A percentile compares a stretch with the other conserved stretches of the same genome.
These are phyloP conservation scores for Rhynchosporium graminicola DNA, from an alignment of 2,329 filamentous ascomycete species.

Conservation along the genomic window DNA sequence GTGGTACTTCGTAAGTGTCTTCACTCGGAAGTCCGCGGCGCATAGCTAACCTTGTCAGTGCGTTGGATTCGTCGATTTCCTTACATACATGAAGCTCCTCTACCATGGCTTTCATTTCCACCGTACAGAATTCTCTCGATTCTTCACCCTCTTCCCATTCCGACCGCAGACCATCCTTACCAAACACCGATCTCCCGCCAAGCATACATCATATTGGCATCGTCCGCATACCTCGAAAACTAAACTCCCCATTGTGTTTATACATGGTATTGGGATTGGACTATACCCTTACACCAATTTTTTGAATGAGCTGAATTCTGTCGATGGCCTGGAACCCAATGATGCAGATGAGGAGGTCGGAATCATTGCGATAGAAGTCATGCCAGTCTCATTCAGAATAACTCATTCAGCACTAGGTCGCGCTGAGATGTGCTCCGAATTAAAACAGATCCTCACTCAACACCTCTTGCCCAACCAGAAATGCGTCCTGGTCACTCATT, in stretches of 20 bases:
- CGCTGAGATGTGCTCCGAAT: slow-evolving; percentile 52
- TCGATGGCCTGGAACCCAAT: slow-evolving; percentile 35
- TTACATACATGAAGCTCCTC: slow-evolving; percentile 42
- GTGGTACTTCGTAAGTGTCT: slow-evolving; percentile 55
- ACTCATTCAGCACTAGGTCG: slow-evolving; percentile 50
- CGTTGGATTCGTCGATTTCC: slow-evolving; percentile 41
- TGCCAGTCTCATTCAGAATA: slow-evolving; percentile 59
- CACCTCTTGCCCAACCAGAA: slow-evolving; percentile 50
- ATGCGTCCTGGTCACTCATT: slow-evolving; percentile 56
- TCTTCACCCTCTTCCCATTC: slow-evolving; percentile 54
- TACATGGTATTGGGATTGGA: slow-evolving; percentile 64
- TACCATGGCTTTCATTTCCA: slow-evolving; percentile 51
- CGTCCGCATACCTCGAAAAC: slow-evolving; percentile 59
- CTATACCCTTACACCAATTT: slow-evolving; percentile 59
- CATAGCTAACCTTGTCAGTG: slow-evolving; percentile 27
- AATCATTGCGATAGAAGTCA: slow-evolving; percentile 59
- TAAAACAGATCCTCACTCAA: slow-evolving; percentile 51
- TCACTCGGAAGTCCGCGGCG: not conserved
- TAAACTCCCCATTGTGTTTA: slow-evolving; percentile 58
- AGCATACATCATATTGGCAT: slow-evolving; percentile 59
- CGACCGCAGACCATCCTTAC: slow-evolving; percentile 52
- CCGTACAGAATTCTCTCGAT: slow-evolving; percentile 45
- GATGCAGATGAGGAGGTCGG: slow-evolving; percentile 52
- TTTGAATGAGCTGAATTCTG: slow-evolving; percentile 51
- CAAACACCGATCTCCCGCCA: slow-evolving; percentile 48